Conservation (phyloP, 148 eudicot species). For the Chenopodium quinoa region DNA sequence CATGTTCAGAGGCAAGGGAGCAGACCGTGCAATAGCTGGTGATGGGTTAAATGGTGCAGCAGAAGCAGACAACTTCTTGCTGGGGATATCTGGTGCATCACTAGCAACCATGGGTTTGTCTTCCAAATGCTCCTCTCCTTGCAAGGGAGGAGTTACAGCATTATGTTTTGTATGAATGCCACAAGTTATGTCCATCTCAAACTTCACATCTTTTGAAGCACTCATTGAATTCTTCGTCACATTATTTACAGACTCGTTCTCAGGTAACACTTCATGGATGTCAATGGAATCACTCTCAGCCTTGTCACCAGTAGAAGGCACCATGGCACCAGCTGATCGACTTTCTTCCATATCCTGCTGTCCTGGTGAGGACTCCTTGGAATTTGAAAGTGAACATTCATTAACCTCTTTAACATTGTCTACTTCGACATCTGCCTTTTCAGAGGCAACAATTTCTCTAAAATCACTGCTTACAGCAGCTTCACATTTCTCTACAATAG, state of each 20-base stretch:
- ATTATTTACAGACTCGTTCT: slow-evolving; percentile 28
- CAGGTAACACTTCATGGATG: slow-evolving; percentile 47
- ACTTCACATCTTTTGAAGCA: slow-evolving; percentile 32
- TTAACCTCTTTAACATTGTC: slow-evolving; percentile 36
- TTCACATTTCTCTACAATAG: slow-evolving; percentile 31
- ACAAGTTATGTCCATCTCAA: slow-evolving; percentile 30
- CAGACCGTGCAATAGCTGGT: slow-evolving; percentile 41
- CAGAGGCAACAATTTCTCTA: slow-evolving; percentile 30
- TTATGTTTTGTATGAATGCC: slow-evolving; percentile 27
- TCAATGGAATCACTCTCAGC: slow-evolving; percentile 42
- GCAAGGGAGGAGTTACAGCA: slow-evolving; percentile 26
- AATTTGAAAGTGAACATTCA: slow-evolving; percentile 29
- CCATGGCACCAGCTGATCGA: slow-evolving; percentile 29
- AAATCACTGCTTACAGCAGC: slow-evolving; percentile 23
- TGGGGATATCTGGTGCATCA: slow-evolving; percentile 54
- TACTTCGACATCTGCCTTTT: slow-evolving; percentile 22
- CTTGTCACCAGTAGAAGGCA: slow-evolving; percentile 30
- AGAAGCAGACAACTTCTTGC: slow-evolving; percentile 88
- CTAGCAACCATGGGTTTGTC: slow-evolving; percentile 45
- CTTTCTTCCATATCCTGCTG: slow-evolving; percentile 40
- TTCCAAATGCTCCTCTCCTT: slow-evolving; percentile 48
- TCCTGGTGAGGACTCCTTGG: slow-evolving; percentile 31
- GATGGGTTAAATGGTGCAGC: slow-evolving; percentile 91
- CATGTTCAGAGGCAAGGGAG: slow-evolving; percentile 59
- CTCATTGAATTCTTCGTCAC: slow-evolving; percentile 25